These are phyloP conservation scores for Uronychia setigera DNA, from an alignment of 73 alveolate genomes.

Conservation along the genomic window DNA sequence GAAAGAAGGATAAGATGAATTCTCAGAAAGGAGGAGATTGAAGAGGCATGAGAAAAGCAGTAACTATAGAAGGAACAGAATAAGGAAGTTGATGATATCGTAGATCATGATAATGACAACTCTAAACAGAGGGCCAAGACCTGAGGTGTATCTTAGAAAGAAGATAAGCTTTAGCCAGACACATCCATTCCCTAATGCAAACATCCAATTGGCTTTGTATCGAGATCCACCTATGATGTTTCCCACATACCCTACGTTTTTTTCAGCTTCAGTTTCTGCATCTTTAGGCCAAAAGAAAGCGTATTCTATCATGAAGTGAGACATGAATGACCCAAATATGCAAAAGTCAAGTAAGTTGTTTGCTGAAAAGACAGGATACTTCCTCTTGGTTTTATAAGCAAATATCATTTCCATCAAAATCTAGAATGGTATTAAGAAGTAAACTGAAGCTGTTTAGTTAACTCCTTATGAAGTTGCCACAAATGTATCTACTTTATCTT, in stretches of 20 bases:
- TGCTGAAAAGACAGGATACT: neutral
- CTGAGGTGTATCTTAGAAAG: neutral
- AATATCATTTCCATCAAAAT: neutral
- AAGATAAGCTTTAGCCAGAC: conserved; percentile 7
- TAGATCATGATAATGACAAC: neutral
- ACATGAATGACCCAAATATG: neutral
- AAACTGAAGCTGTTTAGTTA: neutral
- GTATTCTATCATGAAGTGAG: neutral
- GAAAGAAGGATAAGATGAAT: neutral
- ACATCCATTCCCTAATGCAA: neutral
- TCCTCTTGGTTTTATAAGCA: neutral
- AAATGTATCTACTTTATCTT: neutral
- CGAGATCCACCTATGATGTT: neutral
- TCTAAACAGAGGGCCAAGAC: conserved; percentile 1
- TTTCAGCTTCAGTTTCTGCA: neutral
- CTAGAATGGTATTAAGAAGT: neutral
- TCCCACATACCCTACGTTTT: neutral
- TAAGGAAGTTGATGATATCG: conserved; percentile 9
- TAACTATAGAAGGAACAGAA: neutral
- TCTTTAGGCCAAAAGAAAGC: neutral
- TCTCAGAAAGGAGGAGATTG: neutral
- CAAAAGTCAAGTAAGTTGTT: neutral
- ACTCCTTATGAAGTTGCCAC: neutral
- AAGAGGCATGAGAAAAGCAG: neutral
- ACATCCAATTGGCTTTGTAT: neutral